Evolutionary conservation across 2,329 filamentous ascomycete genomes (phyloP).

Genomic region (Myotisia sp.): DNA sequence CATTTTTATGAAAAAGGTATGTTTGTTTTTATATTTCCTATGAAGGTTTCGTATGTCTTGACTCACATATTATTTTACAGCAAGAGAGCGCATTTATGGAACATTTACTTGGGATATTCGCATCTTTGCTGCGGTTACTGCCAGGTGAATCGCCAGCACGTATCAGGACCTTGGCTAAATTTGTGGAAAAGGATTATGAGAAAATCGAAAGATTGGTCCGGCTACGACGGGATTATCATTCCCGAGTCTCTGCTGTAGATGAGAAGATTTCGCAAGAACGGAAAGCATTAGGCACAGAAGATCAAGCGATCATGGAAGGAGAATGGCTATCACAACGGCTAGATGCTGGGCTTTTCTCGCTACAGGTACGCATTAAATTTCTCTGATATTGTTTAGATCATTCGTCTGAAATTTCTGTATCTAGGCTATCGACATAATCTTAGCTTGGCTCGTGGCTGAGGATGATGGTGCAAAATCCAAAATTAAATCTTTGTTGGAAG

Average conservation of each 20-base stretch:
- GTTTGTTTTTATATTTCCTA: neutral
- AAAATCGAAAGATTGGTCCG: slow-evolving; percentile 62
- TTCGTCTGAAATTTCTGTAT: neutral
- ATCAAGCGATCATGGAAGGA: slow-evolving; percentile 47
- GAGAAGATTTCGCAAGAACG: slow-evolving; percentile 47
- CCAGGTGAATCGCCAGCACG: slow-evolving; percentile 63
- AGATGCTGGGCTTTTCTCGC: slow-evolving; percentile 68
- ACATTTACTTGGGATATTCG: slow-evolving; percentile 73
- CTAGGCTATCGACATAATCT: slow-evolving; percentile 58
- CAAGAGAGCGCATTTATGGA: slow-evolving; percentile 54
- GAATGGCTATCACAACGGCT: slow-evolving; percentile 63
- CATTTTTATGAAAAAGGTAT: slow-evolving; percentile 65
- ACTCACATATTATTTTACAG: slow-evolving; percentile 22
- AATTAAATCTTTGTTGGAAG: slow-evolving; percentile 50
- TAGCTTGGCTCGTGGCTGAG: slow-evolving; percentile 87
- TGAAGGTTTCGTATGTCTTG: no score
- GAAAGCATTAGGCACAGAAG: slow-evolving; percentile 40
- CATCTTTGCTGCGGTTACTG: slow-evolving; percentile 63
- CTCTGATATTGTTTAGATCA: neutral
- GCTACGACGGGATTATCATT: slow-evolving; percentile 56
- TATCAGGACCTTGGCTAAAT: slow-evolving; percentile 80
- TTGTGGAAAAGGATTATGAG: slow-evolving; percentile 84
- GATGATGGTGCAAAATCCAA: slow-evolving; percentile 58
- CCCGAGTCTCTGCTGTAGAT: slow-evolving; percentile 49
- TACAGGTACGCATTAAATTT: slow-evolving; percentile 42